phyloP scores from a whole-genome alignment of 2,329 filamentous ascomycete species.

The Pestalotiopsis sp. region DNA sequence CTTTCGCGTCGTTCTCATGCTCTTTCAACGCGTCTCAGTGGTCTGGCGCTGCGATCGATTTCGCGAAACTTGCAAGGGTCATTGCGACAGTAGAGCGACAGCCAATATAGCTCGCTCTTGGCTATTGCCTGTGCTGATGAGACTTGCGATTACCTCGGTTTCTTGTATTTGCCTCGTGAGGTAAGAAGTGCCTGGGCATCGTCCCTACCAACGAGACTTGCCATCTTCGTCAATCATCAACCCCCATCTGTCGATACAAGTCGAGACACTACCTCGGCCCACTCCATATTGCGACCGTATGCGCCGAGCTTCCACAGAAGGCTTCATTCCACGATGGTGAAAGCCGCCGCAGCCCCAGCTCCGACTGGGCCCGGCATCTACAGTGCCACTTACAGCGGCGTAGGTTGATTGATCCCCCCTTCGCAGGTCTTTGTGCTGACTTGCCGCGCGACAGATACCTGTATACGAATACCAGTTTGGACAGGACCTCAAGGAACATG shows the following conservation, averaged over 20 bases:
- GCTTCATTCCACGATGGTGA: constrained; percentile 41
- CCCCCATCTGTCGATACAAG: background rate
- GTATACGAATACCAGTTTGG: constrained; percentile 93
- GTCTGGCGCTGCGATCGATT: background rate
- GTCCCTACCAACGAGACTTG: background rate
- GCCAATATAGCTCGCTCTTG: background rate
- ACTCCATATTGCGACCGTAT: background rate
- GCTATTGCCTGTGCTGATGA: background rate
- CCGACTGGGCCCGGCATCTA: constrained; percentile 53
- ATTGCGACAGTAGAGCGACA: background rate
- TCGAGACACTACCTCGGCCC: constrained; percentile 13
- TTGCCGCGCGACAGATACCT: constrained; percentile 64
- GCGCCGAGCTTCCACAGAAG: background rate
- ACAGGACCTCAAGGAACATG: constrained; percentile 76
- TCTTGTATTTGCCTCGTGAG: background rate
- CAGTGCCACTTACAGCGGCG: constrained; percentile 69
- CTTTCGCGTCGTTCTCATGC: background rate
- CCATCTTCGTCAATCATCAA: background rate
- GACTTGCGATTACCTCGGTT: background rate
- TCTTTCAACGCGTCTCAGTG: background rate
- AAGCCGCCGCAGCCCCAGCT: constrained; percentile 31
- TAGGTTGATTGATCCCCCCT: constrained; percentile 39
- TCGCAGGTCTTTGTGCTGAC: background rate
- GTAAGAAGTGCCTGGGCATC: background rate
- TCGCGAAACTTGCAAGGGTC: constrained; percentile 2